These are phyloP conservation scores for Eucalyptus cladocalyx DNA, from an alignment of 345 rosid species.

Conservation along the genomic window DNA sequence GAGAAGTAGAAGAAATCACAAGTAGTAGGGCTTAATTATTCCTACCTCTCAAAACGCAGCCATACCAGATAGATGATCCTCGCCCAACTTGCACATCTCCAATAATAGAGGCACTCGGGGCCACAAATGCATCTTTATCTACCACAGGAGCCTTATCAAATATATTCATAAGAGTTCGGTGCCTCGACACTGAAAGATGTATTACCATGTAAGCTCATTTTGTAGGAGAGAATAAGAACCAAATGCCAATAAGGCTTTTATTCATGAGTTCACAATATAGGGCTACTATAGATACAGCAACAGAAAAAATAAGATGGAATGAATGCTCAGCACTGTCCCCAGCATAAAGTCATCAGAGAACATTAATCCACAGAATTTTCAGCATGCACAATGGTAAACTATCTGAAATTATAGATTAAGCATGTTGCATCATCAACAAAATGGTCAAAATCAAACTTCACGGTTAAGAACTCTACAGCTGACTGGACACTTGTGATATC, in stretches of 20 bases:
- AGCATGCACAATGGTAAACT: background rate
- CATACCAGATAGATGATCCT: slow-evolving; percentile 89
- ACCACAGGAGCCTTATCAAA: slow-evolving; percentile 78
- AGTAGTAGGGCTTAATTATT: background rate
- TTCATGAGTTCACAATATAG: background rate
- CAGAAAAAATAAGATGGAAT: background rate
- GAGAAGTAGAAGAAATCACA: background rate
- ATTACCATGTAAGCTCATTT: background rate
- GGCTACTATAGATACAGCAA: background rate
- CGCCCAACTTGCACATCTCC: slow-evolving; percentile 82
- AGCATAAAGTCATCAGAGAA: background rate
- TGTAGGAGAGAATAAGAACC: background rate
- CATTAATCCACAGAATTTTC: background rate
- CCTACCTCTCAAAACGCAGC: slow-evolving; percentile 92
- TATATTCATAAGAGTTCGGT: slow-evolving; percentile 84
- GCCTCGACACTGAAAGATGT: slow-evolving; percentile 65
- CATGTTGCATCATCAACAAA: background rate
- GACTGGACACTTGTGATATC: background rate
- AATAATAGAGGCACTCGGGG: slow-evolving; percentile 85
- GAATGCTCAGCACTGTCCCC: background rate
- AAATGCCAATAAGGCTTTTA: background rate
- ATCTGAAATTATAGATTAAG: background rate
- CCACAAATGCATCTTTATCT: slow-evolving; percentile 83
- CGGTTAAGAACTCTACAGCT: background rate
- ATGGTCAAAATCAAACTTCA: background rate